Base-by-base conservation (phyloP, 164 flowering plant species). In the Vitis rotundifolia region DNA sequence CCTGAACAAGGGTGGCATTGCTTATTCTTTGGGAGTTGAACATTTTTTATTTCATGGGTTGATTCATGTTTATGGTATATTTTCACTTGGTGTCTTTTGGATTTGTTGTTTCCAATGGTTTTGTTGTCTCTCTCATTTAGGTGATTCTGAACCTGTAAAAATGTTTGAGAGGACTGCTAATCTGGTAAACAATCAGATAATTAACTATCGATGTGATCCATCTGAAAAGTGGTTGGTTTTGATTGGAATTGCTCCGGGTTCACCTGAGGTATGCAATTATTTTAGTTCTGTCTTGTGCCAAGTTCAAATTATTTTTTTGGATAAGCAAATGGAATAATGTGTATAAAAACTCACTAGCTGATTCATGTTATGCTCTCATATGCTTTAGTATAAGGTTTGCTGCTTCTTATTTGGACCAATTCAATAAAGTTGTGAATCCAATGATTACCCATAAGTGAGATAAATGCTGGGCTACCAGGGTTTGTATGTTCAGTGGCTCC, bases 231-330 rank as follows among this genome's bases (percentile, higher is more conserved):
- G 99, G 99, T 79, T 96, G 82, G 98, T 96, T 58, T 80, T 96
- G 84, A 91, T 96, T 66, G 99, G 99, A 66, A 96, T 96, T 61
- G 98, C 99, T 73, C 98, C 99, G 68, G 99, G 98, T 51, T 81
- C 97, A 15, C 84, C 93, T 47, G 99, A 96, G 98, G 99, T 92
- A 82, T 62, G 76, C 72, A 8, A 16, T 31, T 68, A 3, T 37
- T 26, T 44, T 48, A 55, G 16, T 64, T 60, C 31, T 5, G 7
- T 6, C 50, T 53, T 19, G 63, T 71, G 63, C 9, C 11, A 49
- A 29, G 66, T 16, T 37, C 44, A 37, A 3, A 37, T 37, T 37
- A 37, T 37, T 37, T 37, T 37, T 37, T 37, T 37, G 44, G 44
- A 37, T 2, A 37, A 37, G 44, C 7, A 37, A 37, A 37, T 37